These are phyloP conservation scores for Barnettozyma pratensis DNA, from an alignment of 805 yeast genomes.

Conservation along the genomic window DNA sequence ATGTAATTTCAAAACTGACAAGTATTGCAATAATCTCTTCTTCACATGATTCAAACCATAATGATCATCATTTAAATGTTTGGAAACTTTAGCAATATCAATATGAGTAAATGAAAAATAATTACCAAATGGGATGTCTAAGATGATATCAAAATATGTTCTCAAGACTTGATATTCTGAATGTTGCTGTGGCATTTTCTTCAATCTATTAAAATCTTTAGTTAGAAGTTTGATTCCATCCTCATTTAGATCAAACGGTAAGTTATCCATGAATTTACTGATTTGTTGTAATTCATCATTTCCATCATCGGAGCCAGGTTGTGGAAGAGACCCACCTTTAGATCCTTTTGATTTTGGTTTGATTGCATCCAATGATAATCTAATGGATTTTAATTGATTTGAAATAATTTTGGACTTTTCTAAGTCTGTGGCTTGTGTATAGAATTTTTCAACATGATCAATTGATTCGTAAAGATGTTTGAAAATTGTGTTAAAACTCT, in stretches of 20 bases:
- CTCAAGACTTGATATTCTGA: constrained; percentile 62
- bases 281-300: constrained; percentile 37
- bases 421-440: constrained; percentile 42
- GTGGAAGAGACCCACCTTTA: background rate
- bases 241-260: constrained; percentile 28
- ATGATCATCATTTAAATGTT: constrained; percentile 68
- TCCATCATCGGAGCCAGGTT: constrained; percentile 11
- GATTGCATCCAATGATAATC: constrained; percentile 43
- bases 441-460: constrained; percentile 40
- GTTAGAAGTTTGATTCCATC: constrained; percentile 37
- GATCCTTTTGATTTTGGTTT: constrained; percentile 21
- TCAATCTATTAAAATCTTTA: constrained; percentile 52
- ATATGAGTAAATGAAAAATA: constrained; percentile 26
- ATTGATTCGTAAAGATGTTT: constrained; percentile 29
- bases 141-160: constrained; percentile 58
- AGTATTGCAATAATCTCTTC: constrained; percentile 68
- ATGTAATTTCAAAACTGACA: constrained; percentile 66
- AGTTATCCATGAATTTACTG: constrained; percentile 24
- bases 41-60: constrained; percentile 73
- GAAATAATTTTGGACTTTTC: constrained; percentile 54
- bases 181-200: constrained; percentile 45
- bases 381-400: constrained; percentile 47
- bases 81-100: constrained; percentile 47
- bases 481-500: constrained; percentile 35
- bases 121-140: constrained; percentile 58